Evolutionary conservation across 129 eudicot species (phyloP).

Genomic region (Arctium lappa): DNA sequence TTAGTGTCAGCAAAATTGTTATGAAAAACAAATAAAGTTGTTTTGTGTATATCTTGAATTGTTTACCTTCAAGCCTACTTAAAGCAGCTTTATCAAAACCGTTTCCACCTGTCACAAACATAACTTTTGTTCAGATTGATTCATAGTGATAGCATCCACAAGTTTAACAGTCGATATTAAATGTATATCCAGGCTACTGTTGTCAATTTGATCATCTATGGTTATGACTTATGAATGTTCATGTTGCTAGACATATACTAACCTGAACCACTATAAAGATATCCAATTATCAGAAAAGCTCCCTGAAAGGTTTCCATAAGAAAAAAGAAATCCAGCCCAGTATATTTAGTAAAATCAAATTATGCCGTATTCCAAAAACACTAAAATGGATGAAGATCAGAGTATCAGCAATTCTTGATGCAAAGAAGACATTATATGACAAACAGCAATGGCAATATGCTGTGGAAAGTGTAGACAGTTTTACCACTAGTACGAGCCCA

Average conservation of each 20-base stretch:
- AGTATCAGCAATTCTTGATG: constrained; percentile 3
- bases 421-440: neutral
- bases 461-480: neutral
- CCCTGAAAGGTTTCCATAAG: constrained; percentile 53
- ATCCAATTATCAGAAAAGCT: constrained; percentile 73
- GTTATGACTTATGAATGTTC: neutral
- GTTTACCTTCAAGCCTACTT: constrained; percentile 70
- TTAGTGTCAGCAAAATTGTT: neutral
- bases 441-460: neutral
- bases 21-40: neutral
- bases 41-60: neutral
- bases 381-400: constrained; percentile 7
- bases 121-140: neutral
- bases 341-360: neutral
- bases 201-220: neutral
- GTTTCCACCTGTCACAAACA: constrained; percentile 56
- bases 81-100: constrained; percentile 37
- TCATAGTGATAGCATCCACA: neutral
- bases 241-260: constrained; percentile 11
- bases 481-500: constrained; percentile 66
- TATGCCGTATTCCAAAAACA: neutral
- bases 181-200: neutral
- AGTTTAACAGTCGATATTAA: neutral
- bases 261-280: constrained; percentile 83
- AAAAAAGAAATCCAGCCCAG: neutral